Conservation (phyloP, 2,329 filamentous ascomycete species). For the Colletotrichum liriopes region DNA sequence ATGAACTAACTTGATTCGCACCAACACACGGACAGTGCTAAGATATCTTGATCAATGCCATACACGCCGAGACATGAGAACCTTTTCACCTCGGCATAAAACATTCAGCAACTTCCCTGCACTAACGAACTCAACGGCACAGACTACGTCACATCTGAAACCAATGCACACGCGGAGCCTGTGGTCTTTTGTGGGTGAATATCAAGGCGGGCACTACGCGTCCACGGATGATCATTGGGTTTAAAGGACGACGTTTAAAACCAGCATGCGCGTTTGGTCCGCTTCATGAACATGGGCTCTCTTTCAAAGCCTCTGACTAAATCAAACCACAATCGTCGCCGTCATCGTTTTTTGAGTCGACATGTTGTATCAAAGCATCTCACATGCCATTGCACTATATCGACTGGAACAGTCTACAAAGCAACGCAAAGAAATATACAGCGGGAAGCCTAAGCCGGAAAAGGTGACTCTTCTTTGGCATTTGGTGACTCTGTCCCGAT, state of each 20-base stretch:
- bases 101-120: conserved; percentile 35
- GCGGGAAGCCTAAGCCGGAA: conserved; percentile 30
- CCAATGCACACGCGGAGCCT: conserved; percentile 34
- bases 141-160: conserved; percentile 42
- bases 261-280: conserved; percentile 25
- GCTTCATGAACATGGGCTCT: conserved; percentile 17
- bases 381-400: conserved; percentile 29
- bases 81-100: conserved; percentile 16
- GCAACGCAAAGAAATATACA: conserved; percentile 34
- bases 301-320: neutral
- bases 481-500: conserved; percentile 34
- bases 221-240: conserved; percentile 1
- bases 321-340: conserved; percentile 13
- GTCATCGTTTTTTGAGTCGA: neutral
- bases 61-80: conserved; percentile 24
- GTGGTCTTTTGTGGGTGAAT: neutral
- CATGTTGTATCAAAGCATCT: conserved; percentile 24
- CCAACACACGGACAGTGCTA: conserved; percentile 40
- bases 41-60: conserved; percentile 36
- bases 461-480: conserved; percentile 39
- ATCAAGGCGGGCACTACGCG: conserved; percentile 10
- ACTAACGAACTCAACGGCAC: conserved; percentile 30
- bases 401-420: conserved; percentile 32
- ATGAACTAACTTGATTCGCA: conserved; percentile 6
- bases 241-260: conserved; percentile 16